Base-by-base conservation (phyloP, 345 rosid genomes). In the Turnera subulata region DNA sequence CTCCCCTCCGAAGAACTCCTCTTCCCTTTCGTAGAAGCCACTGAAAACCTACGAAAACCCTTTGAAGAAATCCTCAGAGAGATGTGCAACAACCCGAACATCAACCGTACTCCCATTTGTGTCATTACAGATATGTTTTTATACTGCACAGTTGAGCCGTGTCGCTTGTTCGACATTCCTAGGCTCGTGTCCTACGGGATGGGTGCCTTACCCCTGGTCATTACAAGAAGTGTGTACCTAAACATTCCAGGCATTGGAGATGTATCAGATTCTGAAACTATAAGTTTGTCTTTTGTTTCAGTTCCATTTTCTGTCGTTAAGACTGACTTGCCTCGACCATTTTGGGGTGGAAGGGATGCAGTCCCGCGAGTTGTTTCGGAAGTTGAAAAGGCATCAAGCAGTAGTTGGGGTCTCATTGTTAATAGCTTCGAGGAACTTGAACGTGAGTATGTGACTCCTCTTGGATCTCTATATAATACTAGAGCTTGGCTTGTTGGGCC, bases 391-490 rank as follows among this genome's bases (percentile, higher is more conserved):
- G 49, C 64, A 1, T 66, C 61, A 22, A 13, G 18, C 1, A 50
- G 50, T 6, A 64, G 78, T 17, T 69, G 47, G 56, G 78, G 74
- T 18, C 25, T 55, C 0, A 12, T 64, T 3, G 48, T 65, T 6
- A 66, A 75, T 46, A 70, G 67, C 43, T 70, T 75, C 25, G 66
- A 62, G 50, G 70, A 66, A 53, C 53, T 75, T 6, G 58, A 66
- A 59, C 53, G 66, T 9, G 63, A 57, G 1, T 46, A 66, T 21
- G 40, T 70, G 14, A 37, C 66, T 15, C 12, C 65, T 33, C 37
- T 70, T 0, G 56, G 58, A 42, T 19, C 50, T 14, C 37, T 33
- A 26, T 46, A 32, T 48, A 14, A 32, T 20, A 48, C 59, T 20
- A 61, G 15, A 49, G 49, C 47, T 15, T 65, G 58, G 70, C 42